These are phyloP conservation scores for Jasminum sambac DNA, from an alignment of 257 asterid species.

Conservation along the genomic window DNA sequence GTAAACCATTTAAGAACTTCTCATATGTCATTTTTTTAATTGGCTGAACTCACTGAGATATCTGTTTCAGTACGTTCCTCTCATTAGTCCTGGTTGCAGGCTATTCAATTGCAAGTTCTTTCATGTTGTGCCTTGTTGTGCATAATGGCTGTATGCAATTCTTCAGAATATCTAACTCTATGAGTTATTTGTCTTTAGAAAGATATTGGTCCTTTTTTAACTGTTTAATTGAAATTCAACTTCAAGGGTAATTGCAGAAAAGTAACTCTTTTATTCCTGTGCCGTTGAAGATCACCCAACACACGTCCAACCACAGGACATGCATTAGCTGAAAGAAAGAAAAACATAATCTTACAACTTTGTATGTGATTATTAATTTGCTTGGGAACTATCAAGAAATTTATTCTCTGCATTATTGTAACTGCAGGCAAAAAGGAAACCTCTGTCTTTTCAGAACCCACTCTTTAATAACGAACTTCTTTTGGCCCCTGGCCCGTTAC, in stretches of 20 bases:
- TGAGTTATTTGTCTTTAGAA: not conserved
- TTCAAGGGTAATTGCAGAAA: not conserved
- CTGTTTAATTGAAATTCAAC: not conserved
- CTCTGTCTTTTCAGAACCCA: slow-evolving; percentile 51
- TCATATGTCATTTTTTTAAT: not conserved
- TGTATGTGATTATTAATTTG: slow-evolving; percentile 16
- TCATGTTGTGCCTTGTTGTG: not conserved
- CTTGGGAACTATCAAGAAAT: not conserved
- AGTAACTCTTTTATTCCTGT: not conserved
- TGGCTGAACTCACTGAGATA: too few species aligned
- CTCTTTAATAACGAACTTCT: slow-evolving; percentile 54
- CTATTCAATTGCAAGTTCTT: not conserved
- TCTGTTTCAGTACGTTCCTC: not conserved
- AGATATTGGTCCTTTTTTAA: not conserved
- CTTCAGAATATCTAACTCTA: too few species aligned
- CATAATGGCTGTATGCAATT: not conserved
- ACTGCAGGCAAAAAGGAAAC: slow-evolving; percentile 81
- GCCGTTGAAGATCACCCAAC: not conserved
- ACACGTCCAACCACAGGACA: not conserved
- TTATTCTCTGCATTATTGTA: slow-evolving; percentile 19
- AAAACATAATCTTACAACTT: not conserved
- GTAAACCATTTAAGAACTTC: not conserved
- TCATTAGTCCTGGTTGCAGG: not conserved
- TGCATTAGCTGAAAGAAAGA: not conserved
- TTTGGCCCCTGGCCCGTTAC: slow-evolving; percentile 58